These are phyloP conservation scores for Eucalyptus paniculata DNA, from an alignment of 345 rosid genomes.

Conservation along the genomic window DNA sequence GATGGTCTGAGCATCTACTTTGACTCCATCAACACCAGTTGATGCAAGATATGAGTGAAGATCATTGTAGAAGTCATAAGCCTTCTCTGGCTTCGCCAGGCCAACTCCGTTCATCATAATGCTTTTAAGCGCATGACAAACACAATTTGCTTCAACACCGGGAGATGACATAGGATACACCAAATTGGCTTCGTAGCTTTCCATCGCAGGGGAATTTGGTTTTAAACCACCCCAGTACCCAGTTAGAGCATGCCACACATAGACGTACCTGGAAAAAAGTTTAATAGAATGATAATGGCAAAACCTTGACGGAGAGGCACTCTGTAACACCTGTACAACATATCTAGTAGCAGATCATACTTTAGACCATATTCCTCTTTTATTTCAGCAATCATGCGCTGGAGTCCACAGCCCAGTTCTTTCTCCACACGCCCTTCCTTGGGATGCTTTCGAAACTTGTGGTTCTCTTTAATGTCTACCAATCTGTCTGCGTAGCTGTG, in stretches of 20 bases:
- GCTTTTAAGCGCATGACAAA: not conserved
- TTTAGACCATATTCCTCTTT: constrained; percentile 15
- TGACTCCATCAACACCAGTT: constrained; percentile 11
- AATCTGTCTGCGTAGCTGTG: not conserved
- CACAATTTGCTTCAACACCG: not conserved
- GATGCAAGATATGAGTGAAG: constrained; percentile 7
- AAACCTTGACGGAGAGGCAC: not conserved
- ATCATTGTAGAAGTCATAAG: constrained; percentile 5
- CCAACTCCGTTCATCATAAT: not conserved
- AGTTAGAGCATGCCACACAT: constrained; percentile 13
- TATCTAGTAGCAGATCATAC: not conserved
- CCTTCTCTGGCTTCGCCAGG: constrained; percentile 7
- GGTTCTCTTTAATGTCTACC: constrained; percentile 1
- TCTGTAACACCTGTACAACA: not conserved
- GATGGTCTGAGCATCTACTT: constrained; percentile 6
- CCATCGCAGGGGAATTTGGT: not conserved
- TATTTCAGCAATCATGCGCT: constrained; percentile 10
- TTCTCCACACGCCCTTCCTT: not conserved
- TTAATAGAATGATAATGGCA: not conserved
- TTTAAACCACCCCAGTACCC: constrained; percentile 19
- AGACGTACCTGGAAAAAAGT: not conserved
- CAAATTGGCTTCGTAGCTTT: not conserved
- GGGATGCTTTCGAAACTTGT: constrained; percentile 8
- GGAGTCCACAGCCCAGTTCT: constrained; percentile 9
- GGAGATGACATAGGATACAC: not conserved